Conservation (phyloP, 2,329 filamentous ascomycete genomes). For the Alternaria angustiovoidea region DNA sequence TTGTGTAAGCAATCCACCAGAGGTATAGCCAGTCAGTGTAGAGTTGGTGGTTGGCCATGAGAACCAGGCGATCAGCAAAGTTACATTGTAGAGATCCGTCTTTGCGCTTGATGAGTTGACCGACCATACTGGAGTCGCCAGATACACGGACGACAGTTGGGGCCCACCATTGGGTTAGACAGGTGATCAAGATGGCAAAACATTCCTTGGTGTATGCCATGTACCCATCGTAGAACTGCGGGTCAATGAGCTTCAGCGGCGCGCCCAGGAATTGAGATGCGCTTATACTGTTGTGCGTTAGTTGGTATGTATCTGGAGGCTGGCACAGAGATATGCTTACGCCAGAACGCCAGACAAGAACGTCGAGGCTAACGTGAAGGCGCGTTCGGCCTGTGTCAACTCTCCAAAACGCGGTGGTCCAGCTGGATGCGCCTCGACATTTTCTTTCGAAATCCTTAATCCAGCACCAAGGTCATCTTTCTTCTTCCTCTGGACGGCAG, state of each 20-base stretch:
- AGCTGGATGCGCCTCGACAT: constrained; percentile 53
- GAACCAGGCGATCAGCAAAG: constrained; percentile 81
- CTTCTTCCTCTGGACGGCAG: constrained; percentile 43
- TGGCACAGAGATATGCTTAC: constrained; percentile 33
- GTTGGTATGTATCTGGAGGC: constrained; percentile 10
- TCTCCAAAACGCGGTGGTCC: constrained; percentile 57
- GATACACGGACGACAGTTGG: constrained; percentile 83
- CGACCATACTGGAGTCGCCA: constrained; percentile 80
- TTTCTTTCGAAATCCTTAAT: constrained; percentile 53
- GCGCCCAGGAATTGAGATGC: constrained; percentile 78
- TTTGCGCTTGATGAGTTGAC: constrained; percentile 72
- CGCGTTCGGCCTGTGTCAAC: constrained; percentile 59
- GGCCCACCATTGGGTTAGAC: constrained; percentile 87
- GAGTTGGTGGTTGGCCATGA: constrained; percentile 88
- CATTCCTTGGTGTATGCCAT: constrained; percentile 88
- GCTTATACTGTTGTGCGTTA: constrained; percentile 55
- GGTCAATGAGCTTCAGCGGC: constrained; percentile 78
- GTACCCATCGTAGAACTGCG: constrained; percentile 82
- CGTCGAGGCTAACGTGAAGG: constrained; percentile 60
- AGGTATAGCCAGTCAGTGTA: constrained; percentile 94
- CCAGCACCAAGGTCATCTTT: constrained; percentile 54
- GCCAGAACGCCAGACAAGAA: constrained; percentile 60
- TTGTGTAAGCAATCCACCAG: constrained; percentile 93
- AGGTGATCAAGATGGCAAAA: constrained; percentile 79
- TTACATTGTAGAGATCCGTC: constrained; percentile 79